Evolutionary conservation across 192 early-diverging fungal genomes (phyloP).

Genomic region (Entomortierella beljakovae): DNA sequence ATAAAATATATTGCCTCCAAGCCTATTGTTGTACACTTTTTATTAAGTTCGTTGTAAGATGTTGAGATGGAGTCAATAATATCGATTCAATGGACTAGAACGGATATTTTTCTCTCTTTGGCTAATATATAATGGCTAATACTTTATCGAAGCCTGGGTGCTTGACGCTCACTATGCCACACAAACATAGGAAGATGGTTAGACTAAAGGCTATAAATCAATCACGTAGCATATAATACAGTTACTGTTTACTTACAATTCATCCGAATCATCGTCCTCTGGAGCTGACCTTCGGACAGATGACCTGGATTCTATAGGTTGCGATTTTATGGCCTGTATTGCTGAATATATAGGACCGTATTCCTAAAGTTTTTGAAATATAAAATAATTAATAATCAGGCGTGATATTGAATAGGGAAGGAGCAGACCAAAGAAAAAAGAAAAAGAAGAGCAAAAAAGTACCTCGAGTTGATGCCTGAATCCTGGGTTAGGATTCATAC

Average conservation of each 20-base stretch:
- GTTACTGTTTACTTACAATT: constrained; percentile 18
- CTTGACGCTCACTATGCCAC: constrained; percentile 11
- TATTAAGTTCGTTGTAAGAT: too few species aligned
- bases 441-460: constrained; percentile 5
- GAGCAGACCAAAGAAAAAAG: neutral
- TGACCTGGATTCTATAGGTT: constrained; percentile 58
- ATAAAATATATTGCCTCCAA: too few species aligned
- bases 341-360: constrained; percentile 84
- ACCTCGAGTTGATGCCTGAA: constrained; percentile 88
- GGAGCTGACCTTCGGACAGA: constrained; percentile 64
- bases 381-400: too few species aligned
- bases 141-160: constrained; percentile 14
- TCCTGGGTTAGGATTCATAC: constrained; percentile 86
- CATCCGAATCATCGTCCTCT: constrained; percentile 68
- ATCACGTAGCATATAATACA: too few species aligned
- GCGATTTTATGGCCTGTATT: constrained; percentile 56
- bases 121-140: neutral
- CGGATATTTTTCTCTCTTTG: neutral
- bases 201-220: too few species aligned
- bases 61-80: too few species aligned
- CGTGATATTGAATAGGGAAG: too few species aligned
- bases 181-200: neutral
- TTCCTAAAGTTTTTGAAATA: constrained; percentile 63
- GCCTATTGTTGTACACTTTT: too few species aligned
- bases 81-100: too few species aligned